Evolutionary conservation across 106 monocot species (phyloP), one percentile per base, ranked within the genome.

Genomic region (Dioscorea zingiberensis): DNA sequence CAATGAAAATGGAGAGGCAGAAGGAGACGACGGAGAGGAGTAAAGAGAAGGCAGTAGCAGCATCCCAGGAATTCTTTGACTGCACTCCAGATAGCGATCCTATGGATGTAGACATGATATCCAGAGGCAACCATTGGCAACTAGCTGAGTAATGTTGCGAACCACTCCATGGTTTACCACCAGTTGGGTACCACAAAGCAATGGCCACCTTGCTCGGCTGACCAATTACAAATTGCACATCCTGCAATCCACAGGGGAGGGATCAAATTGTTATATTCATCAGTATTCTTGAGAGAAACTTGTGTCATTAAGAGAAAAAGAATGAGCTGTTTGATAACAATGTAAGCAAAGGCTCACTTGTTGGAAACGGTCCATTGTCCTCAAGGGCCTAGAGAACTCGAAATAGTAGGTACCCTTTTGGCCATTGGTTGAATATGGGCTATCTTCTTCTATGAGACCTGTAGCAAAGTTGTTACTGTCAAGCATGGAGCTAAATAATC

Each of bases 101-200:
- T 44, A 46, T 54, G 21, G 85, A 78, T 59, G 78, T 60, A 0
- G 81, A 64, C 24, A 69, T n/a, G 23, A 92, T 53, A 21, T 92
- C 76, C 27, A 97, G 27, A 28, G 88, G 77, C 66, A 97, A 19
- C 97, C 97, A 97, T 56, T 97, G 75, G 47, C 97, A 97, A 32
- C 78, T 92, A 47, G 73, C 88, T 0, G 97, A 92, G 58, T 86
- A 97, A 67, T 97, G 97, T 12, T 81, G 68, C 3, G 86, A 86
- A 3, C 83, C 85, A 15, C 48, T 69, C 88, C 88, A 97, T 63
- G 83, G 70, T 1, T 88, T 79, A 18, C 92, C 97, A 60, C 67
- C 74, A 7, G 58, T 27, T 62, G 97, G 97, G 68, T 86, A 97
- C 97, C 97, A 97, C 81, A 97, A 92, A 16, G 97, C 97, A 48